These are phyloP conservation scores for Quercus robur DNA, from an alignment of 306 rosid genomes.

Conservation along the genomic window DNA sequence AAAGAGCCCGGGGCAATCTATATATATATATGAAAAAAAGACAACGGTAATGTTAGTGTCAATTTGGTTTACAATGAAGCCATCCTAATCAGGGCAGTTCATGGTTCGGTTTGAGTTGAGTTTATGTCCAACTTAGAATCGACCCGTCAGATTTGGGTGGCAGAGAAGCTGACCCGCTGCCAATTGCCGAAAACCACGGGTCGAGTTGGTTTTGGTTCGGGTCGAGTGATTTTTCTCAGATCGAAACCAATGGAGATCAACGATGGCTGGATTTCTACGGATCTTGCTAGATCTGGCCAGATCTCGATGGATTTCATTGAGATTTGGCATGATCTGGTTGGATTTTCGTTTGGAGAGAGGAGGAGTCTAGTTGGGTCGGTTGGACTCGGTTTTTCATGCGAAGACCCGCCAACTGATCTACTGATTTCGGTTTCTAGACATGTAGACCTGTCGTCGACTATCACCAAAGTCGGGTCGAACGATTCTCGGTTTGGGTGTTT, in stretches of 20 bases:
- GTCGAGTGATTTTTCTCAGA: too few species aligned
- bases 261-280: too few species aligned
- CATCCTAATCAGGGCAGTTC: neutral
- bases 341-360: too few species aligned
- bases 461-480: rapidly evolving
- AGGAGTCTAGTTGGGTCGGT: too few species aligned
- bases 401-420: rapidly evolving
- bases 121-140: rapidly evolving
- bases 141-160: too few species aligned
- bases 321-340: rapidly evolving
- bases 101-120: rapidly evolving
- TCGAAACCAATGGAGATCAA: too few species aligned
- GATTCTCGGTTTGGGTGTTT: too few species aligned
- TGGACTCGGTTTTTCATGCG: too few species aligned
- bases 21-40: neutral
- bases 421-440: rapidly evolving
- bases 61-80: neutral
- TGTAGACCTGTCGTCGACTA: rapidly evolving
- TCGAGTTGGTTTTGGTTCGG: too few species aligned
- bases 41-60: neutral
- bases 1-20: too few species aligned
- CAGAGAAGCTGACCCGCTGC: rapidly evolving
- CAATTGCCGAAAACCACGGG: rapidly evolving
- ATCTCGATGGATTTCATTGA: too few species aligned
- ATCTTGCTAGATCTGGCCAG: rapidly evolving